phyloP scores from a whole-genome alignment of 495 filamentous ascomycete species.

The Tuber borchii region DNA sequence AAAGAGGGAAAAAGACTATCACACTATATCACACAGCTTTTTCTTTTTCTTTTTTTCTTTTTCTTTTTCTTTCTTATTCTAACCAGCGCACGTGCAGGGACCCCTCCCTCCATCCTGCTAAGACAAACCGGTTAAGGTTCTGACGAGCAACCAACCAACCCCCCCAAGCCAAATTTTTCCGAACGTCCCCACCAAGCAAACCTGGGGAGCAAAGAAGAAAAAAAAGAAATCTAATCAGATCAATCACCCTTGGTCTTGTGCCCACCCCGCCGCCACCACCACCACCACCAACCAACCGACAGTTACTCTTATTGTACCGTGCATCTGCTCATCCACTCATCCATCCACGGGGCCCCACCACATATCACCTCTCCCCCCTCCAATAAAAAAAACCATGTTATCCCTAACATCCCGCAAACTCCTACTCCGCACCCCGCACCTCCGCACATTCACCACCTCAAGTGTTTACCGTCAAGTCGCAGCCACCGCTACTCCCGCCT shows the following conservation, averaged over 20 bases:
- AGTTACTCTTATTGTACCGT: slow-evolving; percentile 14
- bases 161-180: not conserved
- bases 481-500: not conserved
- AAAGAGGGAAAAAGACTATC: not conserved
- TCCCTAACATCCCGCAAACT: not conserved
- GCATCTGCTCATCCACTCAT: slow-evolving; percentile 10
- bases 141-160: not conserved
- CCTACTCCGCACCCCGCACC: not conserved
- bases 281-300: slow-evolving; percentile 25
- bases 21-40: not conserved
- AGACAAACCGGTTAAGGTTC: not conserved
- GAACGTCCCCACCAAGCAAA: not conserved
- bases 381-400: not conserved
- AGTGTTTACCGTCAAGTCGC: slow-evolving; percentile 23
- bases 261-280: slow-evolving; percentile 13
- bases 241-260: slow-evolving; percentile 8
- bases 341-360: not conserved
- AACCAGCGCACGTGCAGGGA: not conserved
- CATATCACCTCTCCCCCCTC: not conserved
- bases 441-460: slow-evolving; percentile 22
- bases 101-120: not conserved
- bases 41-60: not conserved
- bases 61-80: not conserved
- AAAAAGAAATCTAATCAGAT: slow-evolving; percentile 32
- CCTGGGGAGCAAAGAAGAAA: no score